Percentiles rank a stretch among this genome's conserved stretches.
phyloP scores from a whole-genome alignment of 2,329 filamentous ascomycete species.

The Alternaria dauci region DNA sequence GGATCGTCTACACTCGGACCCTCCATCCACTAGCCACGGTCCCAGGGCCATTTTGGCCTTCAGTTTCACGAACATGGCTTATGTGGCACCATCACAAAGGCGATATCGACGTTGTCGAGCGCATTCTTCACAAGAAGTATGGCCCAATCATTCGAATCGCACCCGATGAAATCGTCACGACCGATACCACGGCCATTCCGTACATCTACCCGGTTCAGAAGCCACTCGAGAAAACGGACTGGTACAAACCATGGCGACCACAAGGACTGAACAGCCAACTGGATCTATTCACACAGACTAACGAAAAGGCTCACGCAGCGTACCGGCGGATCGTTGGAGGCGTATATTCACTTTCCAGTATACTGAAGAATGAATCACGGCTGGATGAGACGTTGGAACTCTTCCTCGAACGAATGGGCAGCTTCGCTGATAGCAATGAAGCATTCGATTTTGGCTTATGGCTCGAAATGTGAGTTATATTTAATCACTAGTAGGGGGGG shows the following conservation, averaged over 20 bases:
- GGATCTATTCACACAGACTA: constrained; percentile 28
- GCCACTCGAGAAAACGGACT: constrained; percentile 34
- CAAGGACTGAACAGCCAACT: constrained; percentile 20
- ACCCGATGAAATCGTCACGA: constrained; percentile 50
- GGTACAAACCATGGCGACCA: constrained; percentile 34
- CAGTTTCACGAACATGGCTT: constrained; percentile 36
- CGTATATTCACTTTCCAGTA: constrained; percentile 25
- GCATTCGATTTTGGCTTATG: constrained; percentile 29
- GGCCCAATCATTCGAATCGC: constrained; percentile 59
- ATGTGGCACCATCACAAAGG: constrained; percentile 32
- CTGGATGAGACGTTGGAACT: constrained; percentile 21
- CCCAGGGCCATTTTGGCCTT: constrained; percentile 35
- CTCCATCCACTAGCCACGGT: constrained; percentile 33
- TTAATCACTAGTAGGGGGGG: too few relatives aligned
- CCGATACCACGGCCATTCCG: constrained; percentile 25
- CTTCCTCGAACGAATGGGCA: constrained; percentile 23
- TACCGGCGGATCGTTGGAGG: constrained; percentile 23
- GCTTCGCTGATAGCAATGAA: constrained; percentile 19
- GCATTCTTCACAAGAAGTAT: constrained; percentile 26
- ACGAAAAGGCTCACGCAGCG: constrained; percentile 23
- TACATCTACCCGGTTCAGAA: constrained; percentile 31
- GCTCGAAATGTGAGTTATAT: constrained; percentile 28
- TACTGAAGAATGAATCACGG: constrained; percentile 24
- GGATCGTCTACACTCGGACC: constrained; percentile 25
- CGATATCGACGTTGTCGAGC: constrained; percentile 27